A percentile compares a stretch with the other conserved stretches of the same genome.
phyloP scores from a whole-genome alignment of 1,139 yeast genomes.

The Saccharomycopsis hybrid region DNA sequence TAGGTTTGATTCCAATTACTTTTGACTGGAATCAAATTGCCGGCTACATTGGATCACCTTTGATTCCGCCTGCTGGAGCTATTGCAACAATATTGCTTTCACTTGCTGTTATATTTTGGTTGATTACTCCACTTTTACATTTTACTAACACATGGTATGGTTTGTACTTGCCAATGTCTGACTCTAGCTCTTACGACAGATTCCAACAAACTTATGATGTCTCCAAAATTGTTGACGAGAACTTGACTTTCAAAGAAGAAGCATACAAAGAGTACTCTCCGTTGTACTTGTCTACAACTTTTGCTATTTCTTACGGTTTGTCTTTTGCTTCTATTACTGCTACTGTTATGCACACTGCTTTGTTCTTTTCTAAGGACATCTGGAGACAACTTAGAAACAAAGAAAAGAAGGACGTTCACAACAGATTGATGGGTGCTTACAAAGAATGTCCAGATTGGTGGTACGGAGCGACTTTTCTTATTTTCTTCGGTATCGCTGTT shows the following conservation, averaged over 20 bases:
- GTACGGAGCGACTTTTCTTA: slow-evolving; percentile 42
- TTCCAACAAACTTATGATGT: slow-evolving; percentile 40
- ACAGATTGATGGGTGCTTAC: slow-evolving; percentile 53
- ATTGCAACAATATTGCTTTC: slow-evolving; percentile 44
- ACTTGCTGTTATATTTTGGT: slow-evolving; percentile 38
- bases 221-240: slow-evolving; percentile 36
- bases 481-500: slow-evolving; percentile 37
- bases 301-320: slow-evolving; percentile 56
- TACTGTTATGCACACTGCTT: slow-evolving; percentile 47
- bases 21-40: slow-evolving; percentile 53
- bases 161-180: slow-evolving; percentile 43
- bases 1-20: slow-evolving; percentile 52
- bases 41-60: slow-evolving; percentile 50
- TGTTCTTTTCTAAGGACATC: slow-evolving; percentile 53
- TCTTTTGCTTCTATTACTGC: slow-evolving; percentile 58
- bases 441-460: slow-evolving; percentile 65
- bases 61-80: slow-evolving; percentile 60
- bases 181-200: slow-evolving; percentile 38
- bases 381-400: slow-evolving; percentile 37
- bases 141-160: slow-evolving; percentile 47
- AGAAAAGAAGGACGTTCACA: slow-evolving; percentile 48
- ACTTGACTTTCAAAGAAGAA: slow-evolving; percentile 39
- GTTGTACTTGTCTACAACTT: slow-evolving; percentile 54
- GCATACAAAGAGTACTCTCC: slow-evolving; percentile 52
- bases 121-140: slow-evolving; percentile 39